phyloP scores from a whole-genome alignment of 306 rosid genomes.

The Senna siamea region DNA sequence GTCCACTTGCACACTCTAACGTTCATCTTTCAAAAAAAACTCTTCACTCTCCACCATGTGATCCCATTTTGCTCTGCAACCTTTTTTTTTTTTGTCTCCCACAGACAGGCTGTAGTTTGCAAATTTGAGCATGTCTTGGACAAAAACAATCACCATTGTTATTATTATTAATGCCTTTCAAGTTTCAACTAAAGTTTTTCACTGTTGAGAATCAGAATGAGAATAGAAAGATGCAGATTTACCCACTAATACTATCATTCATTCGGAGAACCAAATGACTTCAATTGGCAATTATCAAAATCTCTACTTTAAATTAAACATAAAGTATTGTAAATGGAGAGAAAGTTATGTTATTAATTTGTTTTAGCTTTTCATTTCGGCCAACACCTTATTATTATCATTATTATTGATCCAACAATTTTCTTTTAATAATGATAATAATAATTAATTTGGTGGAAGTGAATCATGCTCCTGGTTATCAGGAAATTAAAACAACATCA shows the following conservation, averaged over 20 bases:
- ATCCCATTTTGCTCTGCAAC: neutral
- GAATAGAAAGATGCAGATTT: no score
- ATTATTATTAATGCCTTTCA: no score
- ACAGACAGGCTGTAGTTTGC: neutral
- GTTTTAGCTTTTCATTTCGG: neutral
- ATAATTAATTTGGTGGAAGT: neutral
- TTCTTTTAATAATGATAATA: neutral
- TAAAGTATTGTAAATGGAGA: neutral
- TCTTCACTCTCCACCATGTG: constrained; percentile 23
- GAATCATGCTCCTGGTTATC: neutral
- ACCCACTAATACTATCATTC: neutral
- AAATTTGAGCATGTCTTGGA: no score
- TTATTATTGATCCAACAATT: neutral
- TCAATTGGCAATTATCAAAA: neutral
- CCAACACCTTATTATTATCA: neutral
- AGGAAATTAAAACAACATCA: constrained; percentile 3
- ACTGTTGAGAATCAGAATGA: neutral
- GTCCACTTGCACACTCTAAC: constrained; percentile 7
- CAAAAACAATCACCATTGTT: no score
- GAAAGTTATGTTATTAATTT: neutral
- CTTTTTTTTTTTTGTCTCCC: neutral
- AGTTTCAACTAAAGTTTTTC: no score
- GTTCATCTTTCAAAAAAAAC: neutral
- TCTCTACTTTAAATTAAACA: constrained; percentile 5
- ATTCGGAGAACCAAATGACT: neutral